Evolutionary conservation across 192 early-diverging fungal genomes (phyloP).

Genomic region (Cetraspora pellucida): DNA sequence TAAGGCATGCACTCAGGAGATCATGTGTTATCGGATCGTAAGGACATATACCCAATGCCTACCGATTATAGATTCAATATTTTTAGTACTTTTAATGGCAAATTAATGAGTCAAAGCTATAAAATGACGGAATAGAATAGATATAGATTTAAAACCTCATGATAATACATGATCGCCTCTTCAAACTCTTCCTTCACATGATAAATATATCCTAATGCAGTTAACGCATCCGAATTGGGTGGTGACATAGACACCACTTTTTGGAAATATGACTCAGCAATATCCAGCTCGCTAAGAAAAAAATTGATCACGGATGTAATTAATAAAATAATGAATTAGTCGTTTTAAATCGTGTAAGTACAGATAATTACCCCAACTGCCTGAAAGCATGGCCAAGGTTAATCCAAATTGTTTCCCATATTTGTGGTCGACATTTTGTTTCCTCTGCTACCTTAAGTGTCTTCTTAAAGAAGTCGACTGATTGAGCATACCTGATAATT

Average conservation of each 20-base stretch:
- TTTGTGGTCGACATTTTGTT: constrained; percentile 45
- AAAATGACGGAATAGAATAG: not conserved
- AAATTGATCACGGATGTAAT: no score
- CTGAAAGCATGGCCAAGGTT: constrained; percentile 74
- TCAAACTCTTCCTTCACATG: constrained; percentile 19
- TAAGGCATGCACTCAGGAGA: not conserved
- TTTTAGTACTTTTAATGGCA: no score
- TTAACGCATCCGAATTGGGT: constrained; percentile 14
- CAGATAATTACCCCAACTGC: constrained; percentile 51
- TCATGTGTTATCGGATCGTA: constrained; percentile 14
- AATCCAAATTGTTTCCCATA: constrained; percentile 65
- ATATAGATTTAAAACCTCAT: not conserved
- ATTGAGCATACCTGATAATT: constrained; percentile 50
- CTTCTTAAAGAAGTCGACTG: constrained; percentile 56
- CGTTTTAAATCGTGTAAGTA: no score
- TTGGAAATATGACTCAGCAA: no score
- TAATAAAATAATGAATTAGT: no score
- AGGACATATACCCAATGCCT: constrained; percentile 3
- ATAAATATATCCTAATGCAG: not conserved
- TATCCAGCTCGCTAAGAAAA: no score
- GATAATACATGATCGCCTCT: constrained; percentile 8
- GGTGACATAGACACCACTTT: not conserved
- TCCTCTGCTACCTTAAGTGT: constrained; percentile 55
- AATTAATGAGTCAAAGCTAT: not conserved
- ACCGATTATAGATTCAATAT: not conserved